phyloP scores from a whole-genome alignment of 1,284 basidiomycete species.

The Bondarzewia mesenterica region DNA sequence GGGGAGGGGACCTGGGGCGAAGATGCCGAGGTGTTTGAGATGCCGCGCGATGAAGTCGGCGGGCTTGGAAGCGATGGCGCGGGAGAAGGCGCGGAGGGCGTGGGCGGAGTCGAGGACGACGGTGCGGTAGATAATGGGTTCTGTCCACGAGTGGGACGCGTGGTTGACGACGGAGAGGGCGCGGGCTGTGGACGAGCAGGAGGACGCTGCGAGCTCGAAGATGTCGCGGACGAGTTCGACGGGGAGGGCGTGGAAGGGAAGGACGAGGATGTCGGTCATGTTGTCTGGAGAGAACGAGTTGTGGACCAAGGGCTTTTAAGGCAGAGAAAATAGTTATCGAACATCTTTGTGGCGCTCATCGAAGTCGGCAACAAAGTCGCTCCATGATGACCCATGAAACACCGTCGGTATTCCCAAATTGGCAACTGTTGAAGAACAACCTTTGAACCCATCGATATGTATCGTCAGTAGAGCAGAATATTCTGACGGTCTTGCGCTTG shows the following conservation, averaged over 20 bases:
- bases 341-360: too few species aligned
- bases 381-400: too few species aligned
- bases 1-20: slow-evolving; percentile 28
- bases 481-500: too few species aligned
- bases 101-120: slow-evolving; percentile 28
- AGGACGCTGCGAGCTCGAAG: slow-evolving; percentile 26
- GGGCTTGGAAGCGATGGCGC: slow-evolving; percentile 22
- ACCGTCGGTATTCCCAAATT: too few species aligned
- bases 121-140: slow-evolving; percentile 30
- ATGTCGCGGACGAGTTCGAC: slow-evolving; percentile 28
- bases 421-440: too few species aligned
- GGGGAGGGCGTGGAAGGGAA: slow-evolving; percentile 17
- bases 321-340: too few species aligned
- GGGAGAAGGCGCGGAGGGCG: slow-evolving; percentile 24
- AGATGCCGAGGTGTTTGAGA: slow-evolving; percentile 23
- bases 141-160: slow-evolving; percentile 24
- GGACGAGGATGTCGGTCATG: background rate
- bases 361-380: too few species aligned
- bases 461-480: too few species aligned
- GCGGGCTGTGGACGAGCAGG: slow-evolving; percentile 22
- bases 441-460: too few species aligned
- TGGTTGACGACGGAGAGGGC: slow-evolving; percentile 28
- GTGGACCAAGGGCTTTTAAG: too few species aligned
- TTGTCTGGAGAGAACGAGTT: background rate
- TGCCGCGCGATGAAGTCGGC: slow-evolving; percentile 16